Conservation (phyloP, 805 yeast species). For the Spathaspora hagerdaliae region DNA sequence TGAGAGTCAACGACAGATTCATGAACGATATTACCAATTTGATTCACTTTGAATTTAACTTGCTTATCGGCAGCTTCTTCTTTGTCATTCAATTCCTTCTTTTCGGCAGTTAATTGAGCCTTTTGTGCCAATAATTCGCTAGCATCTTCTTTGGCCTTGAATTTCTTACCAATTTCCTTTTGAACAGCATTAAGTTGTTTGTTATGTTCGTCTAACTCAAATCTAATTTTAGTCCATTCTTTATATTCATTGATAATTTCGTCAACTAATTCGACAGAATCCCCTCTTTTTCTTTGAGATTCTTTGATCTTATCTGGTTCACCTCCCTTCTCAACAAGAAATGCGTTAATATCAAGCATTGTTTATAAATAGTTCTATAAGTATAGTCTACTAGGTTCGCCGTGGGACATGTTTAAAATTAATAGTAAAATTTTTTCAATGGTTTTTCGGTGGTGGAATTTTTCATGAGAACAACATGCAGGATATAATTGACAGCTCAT, state of each 20-base stretch:
- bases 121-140: constrained; percentile 75
- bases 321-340: constrained; percentile 96
- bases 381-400: not conserved
- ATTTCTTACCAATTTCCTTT: constrained; percentile 88
- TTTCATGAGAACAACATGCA: not conserved
- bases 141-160: constrained; percentile 94
- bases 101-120: constrained; percentile 67
- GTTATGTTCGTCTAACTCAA: constrained; percentile 86
- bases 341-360: constrained; percentile 91
- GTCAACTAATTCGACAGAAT: constrained; percentile 89
- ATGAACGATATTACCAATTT: constrained; percentile 92
- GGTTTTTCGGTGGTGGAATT: not conserved
- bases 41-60: constrained; percentile 77
- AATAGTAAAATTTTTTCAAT: no score
- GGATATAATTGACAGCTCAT: not conserved
- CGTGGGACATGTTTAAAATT: not conserved
- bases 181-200: constrained; percentile 85
- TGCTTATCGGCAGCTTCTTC: constrained; percentile 80
- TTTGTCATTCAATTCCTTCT: constrained; percentile 56
- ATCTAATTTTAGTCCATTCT: constrained; percentile 79
- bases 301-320: constrained; percentile 82
- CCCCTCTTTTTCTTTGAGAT: constrained; percentile 94
- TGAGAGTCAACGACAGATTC: constrained; percentile 81
- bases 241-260: constrained; percentile 90
- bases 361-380: not conserved